A percentile compares a stretch with the other conserved stretches of the same genome.
These are phyloP conservation scores for Scenedesmus sp. DNA, from an alignment of 163 green algal genomes.

Conservation along the genomic window DNA sequence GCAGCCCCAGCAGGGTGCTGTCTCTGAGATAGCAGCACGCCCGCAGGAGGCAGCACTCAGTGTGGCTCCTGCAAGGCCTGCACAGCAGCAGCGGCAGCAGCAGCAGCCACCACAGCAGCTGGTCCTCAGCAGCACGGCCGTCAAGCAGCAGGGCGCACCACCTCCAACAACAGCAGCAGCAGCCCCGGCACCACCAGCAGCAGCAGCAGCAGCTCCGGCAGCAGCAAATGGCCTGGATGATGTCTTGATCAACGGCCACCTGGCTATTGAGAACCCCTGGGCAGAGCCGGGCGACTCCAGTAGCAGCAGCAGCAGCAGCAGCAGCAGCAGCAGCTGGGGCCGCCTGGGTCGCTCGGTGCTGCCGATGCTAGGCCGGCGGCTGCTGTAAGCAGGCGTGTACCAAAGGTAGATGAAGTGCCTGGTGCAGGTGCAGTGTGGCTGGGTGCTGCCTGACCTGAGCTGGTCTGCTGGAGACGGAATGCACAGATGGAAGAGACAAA, in stretches of 20 bases:
- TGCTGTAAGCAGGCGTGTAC: background rate
- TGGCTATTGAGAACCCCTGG: background rate
- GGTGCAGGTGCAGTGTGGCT: background rate
- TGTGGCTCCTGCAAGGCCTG: background rate
- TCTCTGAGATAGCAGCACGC: background rate
- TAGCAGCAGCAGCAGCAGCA: background rate
- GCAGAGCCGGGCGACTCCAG: background rate
- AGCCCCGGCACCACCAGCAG: background rate
- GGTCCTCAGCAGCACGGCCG: background rate
- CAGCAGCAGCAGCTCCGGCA: background rate
- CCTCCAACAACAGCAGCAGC: background rate
- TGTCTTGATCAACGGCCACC: background rate
- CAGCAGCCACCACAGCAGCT: background rate
- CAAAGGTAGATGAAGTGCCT: no score
- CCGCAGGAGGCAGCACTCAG: background rate
- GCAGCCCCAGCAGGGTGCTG: background rate
- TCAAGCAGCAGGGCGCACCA: background rate
- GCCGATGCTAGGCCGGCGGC: background rate
- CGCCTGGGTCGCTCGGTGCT: background rate
- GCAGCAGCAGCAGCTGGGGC: background rate
- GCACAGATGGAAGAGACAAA: no score
- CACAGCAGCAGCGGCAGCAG: background rate
- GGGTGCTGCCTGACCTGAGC: no score
- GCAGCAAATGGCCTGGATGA: background rate
- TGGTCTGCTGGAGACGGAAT: no score